These are phyloP conservation scores for Globisporangium mamillatum DNA, from an alignment of 352 stramenopile genomes.

Conservation along the genomic window DNA sequence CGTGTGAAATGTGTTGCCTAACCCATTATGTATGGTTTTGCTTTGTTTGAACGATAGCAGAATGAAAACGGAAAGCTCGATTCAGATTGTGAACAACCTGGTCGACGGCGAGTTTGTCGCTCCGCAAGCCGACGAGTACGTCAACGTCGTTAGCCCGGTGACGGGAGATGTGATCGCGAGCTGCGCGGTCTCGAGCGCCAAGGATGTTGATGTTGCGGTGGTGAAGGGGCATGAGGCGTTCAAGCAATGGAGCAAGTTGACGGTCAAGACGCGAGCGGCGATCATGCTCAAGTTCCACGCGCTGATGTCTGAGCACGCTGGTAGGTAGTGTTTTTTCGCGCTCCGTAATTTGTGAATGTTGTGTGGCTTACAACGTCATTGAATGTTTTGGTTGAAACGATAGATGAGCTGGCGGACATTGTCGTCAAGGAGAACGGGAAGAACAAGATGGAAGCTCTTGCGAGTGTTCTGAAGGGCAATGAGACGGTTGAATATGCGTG, in stretches of 20 bases:
- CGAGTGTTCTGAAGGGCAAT: slow-evolving; percentile 96
- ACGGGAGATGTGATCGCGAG: slow-evolving; percentile 69
- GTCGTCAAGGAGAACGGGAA: slow-evolving; percentile 97
- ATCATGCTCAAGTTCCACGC: slow-evolving; percentile 97
- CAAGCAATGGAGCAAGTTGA: slow-evolving; percentile 85
- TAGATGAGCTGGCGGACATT: slow-evolving; percentile 89
- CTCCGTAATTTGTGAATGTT: neutral
- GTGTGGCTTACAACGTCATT: neutral
- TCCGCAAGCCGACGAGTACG: slow-evolving; percentile 33
- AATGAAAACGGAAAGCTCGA: slow-evolving; percentile 12
- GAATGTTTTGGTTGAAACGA: slow-evolving; percentile 1
- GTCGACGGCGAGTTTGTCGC: slow-evolving; percentile 63
- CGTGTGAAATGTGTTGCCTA: neutral
- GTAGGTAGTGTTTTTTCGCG: slow-evolving; percentile 14
- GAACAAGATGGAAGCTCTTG: slow-evolving; percentile 96
- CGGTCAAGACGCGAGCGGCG: slow-evolving; percentile 93
- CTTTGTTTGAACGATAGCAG: neutral
- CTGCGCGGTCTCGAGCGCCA: slow-evolving; percentile 71
- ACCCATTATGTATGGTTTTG: neutral
- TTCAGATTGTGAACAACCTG: slow-evolving; percentile 52
- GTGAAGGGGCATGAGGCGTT: slow-evolving; percentile 81
- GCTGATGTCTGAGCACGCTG: slow-evolving; percentile 87
- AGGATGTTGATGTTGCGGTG: slow-evolving; percentile 89
- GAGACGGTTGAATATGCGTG: slow-evolving; percentile 98
- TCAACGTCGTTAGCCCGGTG: slow-evolving; percentile 68